These are phyloP conservation scores for Houttuynia cordata DNA, from an alignment of 164 flowering plant genomes.

Conservation along the genomic window DNA sequence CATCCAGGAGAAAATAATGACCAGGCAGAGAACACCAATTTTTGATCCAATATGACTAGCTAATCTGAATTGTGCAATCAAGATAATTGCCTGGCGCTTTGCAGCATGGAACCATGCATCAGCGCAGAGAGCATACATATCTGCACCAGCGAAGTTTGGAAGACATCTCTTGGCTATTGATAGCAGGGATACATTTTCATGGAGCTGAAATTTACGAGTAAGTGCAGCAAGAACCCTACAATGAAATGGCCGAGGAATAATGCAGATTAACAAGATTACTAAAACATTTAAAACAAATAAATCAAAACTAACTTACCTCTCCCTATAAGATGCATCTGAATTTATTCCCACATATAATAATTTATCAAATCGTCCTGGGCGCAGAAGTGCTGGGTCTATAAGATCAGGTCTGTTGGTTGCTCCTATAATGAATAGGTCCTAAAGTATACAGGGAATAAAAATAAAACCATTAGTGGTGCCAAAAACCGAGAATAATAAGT, in stretches of 20 bases:
- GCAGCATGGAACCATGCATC: slow-evolving; percentile 98
- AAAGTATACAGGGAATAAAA: neutral
- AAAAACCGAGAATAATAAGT: slow-evolving; percentile 24
- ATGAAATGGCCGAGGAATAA: slow-evolving; percentile 1
- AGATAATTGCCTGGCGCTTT: slow-evolving; percentile 50
- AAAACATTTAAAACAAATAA: neutral
- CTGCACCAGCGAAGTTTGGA: slow-evolving; percentile 89
- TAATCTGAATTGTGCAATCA: neutral
- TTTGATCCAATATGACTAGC: neutral
- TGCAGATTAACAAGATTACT: neutral
- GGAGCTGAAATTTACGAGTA: slow-evolving; percentile 73
- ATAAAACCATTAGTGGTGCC: slow-evolving; percentile 11
- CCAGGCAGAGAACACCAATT: neutral
- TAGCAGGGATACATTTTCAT: slow-evolving; percentile 61
- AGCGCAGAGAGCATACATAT: slow-evolving; percentile 59
- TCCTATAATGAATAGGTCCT: slow-evolving; percentile 94
- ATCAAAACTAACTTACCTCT: slow-evolving; percentile 33
- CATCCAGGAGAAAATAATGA: neutral
- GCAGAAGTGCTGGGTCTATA: slow-evolving; percentile 87
- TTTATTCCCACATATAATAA: slow-evolving; percentile 86
- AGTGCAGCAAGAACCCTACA: slow-evolving; percentile 84
- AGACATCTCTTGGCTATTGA: slow-evolving; percentile 72
- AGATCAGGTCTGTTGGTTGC: slow-evolving; percentile 97
- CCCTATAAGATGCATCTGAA: slow-evolving; percentile 72
- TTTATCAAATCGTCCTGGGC: slow-evolving; percentile 96